These are phyloP conservation scores for Knufia petricola DNA, from an alignment of 2,329 filamentous ascomycete genomes.

Conservation along the genomic window DNA sequence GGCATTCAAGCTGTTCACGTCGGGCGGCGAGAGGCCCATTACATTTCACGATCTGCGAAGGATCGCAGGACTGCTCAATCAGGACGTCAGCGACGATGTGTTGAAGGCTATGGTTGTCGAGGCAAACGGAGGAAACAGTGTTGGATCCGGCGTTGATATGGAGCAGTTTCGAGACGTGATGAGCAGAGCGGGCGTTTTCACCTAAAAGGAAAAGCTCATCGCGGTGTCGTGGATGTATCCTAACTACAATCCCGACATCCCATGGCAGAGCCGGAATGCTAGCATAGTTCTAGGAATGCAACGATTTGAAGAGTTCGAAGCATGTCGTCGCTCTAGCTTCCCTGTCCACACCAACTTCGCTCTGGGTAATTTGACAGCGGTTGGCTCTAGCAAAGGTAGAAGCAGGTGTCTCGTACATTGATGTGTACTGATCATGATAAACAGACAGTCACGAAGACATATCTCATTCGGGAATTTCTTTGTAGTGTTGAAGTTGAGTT, in stretches of 20 bases:
- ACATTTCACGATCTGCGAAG: conserved; percentile 67
- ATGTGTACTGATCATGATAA: not conserved
- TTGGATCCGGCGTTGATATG: conserved; percentile 59
- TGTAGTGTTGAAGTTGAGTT: not conserved
- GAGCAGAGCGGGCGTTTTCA: conserved; percentile 73
- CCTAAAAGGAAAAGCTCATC: conserved; percentile 29
- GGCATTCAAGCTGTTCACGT: conserved; percentile 66
- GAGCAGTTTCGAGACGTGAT: conserved; percentile 83
- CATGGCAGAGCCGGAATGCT: conserved; percentile 6
- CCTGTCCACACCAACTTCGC: conserved; percentile 59
- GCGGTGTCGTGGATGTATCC: not conserved
- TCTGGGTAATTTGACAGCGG: conserved; percentile 45
- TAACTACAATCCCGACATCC: conserved; percentile 7
- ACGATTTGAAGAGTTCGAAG: conserved; percentile 15
- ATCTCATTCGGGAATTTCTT: not conserved
- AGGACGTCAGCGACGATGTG: conserved; percentile 72
- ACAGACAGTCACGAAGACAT: not conserved
- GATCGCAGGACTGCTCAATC: conserved; percentile 71
- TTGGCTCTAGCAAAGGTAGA: conserved; percentile 60
- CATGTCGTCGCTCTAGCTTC: conserved; percentile 50
- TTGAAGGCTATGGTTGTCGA: conserved; percentile 91
- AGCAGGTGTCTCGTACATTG: conserved; percentile 30
- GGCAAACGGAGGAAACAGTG: conserved; percentile 72
- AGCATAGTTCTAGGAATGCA: conserved; percentile 20
- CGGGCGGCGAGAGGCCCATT: conserved; percentile 49